Evolutionary conservation across 2,329 filamentous ascomycete species (phyloP), one percentile per base, ranked within the genome.

Genomic region (Talaromyces sp.): DNA sequence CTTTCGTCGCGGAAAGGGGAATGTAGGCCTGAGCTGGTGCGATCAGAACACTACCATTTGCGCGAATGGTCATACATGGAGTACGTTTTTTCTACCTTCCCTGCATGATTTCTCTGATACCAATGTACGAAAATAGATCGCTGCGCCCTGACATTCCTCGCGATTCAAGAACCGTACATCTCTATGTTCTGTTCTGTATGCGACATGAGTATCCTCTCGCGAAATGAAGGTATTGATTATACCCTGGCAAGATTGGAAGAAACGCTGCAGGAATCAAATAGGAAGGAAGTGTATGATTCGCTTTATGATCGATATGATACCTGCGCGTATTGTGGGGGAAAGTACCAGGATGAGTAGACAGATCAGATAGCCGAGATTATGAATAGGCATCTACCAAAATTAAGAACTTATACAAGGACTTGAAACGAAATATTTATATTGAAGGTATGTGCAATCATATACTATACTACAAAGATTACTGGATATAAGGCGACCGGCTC

Each of bases 181-280:
- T 81, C 82, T 12, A 85, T 84, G 67, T 77, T 76, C 57, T 86
- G 84, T 69, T 79, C 79, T 18, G 72, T 80, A n/a, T 86, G 84
- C 67, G 76, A 70, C 12, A 79, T 72, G 28, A 79, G 81, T 50
- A 83, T 79, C 66, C 66, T 63, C 33, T 44, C 84, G 7, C 78
- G 77, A 50, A 79, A 82, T 55, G 78, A 81, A 37, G 66, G 69
- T 8, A 59, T 78, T 9, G 62, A 46, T 63, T 66, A 60, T 25
- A 56, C 35, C 23, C 42, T 63, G 16, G 48, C 40, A 25, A 21
- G 40, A 9, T n/a, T 18, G 12, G 7, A 54, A 9, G 23, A 60
- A 8, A 5, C 2, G 35, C 21, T 25, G 6, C 6, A 6, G 28
- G 28, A 28, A 28, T 28, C n/a, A 54, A 57, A 48, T 21, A 42